Percentiles rank a stretch among this genome's conserved stretches.
Conservation (phyloP, 163 green algal genomes). For the Scenedesmus sp. region DNA sequence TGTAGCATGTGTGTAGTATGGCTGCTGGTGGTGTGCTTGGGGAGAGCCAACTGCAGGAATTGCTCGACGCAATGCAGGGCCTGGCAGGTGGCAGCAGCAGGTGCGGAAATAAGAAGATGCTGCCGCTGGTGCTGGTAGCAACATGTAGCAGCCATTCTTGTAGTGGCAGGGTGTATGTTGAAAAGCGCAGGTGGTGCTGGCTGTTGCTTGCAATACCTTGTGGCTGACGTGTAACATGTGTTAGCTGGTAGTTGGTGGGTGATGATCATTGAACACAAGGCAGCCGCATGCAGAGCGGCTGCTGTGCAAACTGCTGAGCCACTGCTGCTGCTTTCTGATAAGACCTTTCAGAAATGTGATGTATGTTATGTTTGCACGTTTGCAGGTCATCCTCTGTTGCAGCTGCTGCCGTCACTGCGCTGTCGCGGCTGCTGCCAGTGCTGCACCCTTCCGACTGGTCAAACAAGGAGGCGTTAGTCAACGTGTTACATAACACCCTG, state of each 20-base stretch:
- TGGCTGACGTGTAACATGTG: too few relatives aligned
- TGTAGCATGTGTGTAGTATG: neutral
- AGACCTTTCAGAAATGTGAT: neutral
- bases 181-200: too few relatives aligned
- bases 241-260: too few relatives aligned
- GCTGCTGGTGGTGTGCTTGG: neutral
- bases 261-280: too few relatives aligned
- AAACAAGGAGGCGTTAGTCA: neutral
- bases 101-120: neutral
- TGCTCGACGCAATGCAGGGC: neutral
- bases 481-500: constrained; percentile 2
- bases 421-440: constrained; percentile 34
- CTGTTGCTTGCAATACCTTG: too few relatives aligned
- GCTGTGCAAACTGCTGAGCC: neutral
- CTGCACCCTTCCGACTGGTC: constrained; percentile 40
- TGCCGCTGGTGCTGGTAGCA: too few relatives aligned
- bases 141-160: too few relatives aligned
- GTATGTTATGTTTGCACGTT: neutral
- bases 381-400: constrained; percentile 26
- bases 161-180: too few relatives aligned
- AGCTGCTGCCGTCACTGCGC: neutral
- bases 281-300: neutral
- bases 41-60: neutral
- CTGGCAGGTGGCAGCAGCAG: neutral
- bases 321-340: neutral